Evolutionary conservation across 1,139 yeast genomes (phyloP).

Genomic region (Suhomyces kunorum): DNA sequence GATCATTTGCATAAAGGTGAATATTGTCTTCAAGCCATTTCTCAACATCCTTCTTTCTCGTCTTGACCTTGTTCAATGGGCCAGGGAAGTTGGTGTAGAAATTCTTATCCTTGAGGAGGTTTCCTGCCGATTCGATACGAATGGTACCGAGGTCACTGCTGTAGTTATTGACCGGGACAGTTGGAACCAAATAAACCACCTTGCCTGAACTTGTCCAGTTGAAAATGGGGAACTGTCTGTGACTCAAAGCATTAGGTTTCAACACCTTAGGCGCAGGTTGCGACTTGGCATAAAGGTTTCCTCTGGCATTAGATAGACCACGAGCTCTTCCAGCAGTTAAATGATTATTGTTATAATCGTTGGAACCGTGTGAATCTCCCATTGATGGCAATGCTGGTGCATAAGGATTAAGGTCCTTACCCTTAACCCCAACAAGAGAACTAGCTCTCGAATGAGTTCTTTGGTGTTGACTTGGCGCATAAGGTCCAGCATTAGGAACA

Average conservation of each 20-base stretch:
- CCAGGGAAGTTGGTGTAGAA: slow-evolving; percentile 54
- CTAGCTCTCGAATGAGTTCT: slow-evolving; percentile 46
- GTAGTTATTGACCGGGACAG: slow-evolving; percentile 16
- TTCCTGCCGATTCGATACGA: slow-evolving; percentile 21
- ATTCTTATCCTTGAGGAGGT: slow-evolving; percentile 23
- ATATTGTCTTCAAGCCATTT: slow-evolving; percentile 52
- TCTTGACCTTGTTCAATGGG: slow-evolving; percentile 57
- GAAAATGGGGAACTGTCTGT: slow-evolving; percentile 77
- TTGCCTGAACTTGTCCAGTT: slow-evolving; percentile 58
- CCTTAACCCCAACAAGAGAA: slow-evolving; percentile 41
- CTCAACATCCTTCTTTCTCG: slow-evolving; percentile 63
- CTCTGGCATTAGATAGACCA: slow-evolving; percentile 29
- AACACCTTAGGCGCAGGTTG: slow-evolving; percentile 29
- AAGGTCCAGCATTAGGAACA: slow-evolving; percentile 50
- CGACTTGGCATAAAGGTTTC: slow-evolving; percentile 26
- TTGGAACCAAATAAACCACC: slow-evolving; percentile 35
- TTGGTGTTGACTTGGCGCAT: slow-evolving; percentile 42
- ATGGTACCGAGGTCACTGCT: slow-evolving; percentile 17
- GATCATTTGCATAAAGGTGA: slow-evolving; percentile 12
- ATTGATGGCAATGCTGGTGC: slow-evolving; percentile 39
- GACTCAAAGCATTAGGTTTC: slow-evolving; percentile 39
- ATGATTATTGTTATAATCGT: slow-evolving; percentile 1
- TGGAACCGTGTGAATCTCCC: slow-evolving; percentile 9
- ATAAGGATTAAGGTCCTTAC: slow-evolving; percentile 47
- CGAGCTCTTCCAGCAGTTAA: slow-evolving; percentile 22